Evolutionary conservation across 73 alveolate species (phyloP), one percentile per base, ranked within the genome.

Genomic region (Durusdinium trenchii): DNA sequence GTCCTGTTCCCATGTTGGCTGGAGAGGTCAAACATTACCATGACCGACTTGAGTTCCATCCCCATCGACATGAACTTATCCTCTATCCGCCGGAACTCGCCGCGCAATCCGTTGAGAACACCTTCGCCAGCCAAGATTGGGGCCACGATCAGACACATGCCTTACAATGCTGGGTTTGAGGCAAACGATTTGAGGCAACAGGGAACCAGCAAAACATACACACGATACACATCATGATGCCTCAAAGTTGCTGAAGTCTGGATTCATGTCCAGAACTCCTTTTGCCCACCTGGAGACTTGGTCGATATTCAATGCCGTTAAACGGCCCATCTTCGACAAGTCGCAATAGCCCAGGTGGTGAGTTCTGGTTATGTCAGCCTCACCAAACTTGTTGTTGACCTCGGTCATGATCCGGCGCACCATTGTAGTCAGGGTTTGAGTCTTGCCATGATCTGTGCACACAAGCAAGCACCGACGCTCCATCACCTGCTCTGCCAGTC

Each of bases 51-150:
- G 57, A 30, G 61, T 54, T 84, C 60, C 94, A 84, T 84, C 36
- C 64, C 78, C 26, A 50, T 9, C 61, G 43, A 32, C 35, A 3
- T 3, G 26, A 84, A 23, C 52, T 84, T 84, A 54, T 84, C 94
- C 30, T 84, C 94, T 0, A 84, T 23, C 23, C 94, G 51, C 94
- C 87, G 51, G 94, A 0, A 51, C 26, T 85, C 94, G 0, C 94
- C 94, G 0, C 94, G 76, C 26, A 85, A 42, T 3, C 94, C 94
- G 42, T 85, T 18, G 45, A 85, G 57, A 14, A 14, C 40, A 38
- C 94, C 94, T 28, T 85, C 94, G 30, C 79, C 79, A 16, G 94
- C 94, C 94, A 85, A 26, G 5, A 60, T 42, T 10, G 94, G 94
- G 16, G 35, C 35, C 20, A 50, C 42, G 45, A 85, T 32, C 30